phyloP scores from a whole-genome alignment of 306 rosid species.

The Pterocarpus macrocarpus region DNA sequence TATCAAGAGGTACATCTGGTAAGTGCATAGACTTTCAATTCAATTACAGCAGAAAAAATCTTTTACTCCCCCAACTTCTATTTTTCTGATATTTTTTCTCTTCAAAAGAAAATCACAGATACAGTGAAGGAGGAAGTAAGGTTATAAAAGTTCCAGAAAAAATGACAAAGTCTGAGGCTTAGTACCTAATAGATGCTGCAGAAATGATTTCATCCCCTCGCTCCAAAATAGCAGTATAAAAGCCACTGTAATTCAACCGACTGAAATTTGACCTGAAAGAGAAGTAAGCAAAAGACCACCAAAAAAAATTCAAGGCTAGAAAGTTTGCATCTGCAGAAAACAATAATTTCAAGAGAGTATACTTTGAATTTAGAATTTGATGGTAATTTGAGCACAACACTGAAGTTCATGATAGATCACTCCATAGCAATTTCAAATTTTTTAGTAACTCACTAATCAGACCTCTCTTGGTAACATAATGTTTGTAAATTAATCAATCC shows the following conservation, averaged over 20 bases:
- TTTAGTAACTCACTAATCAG: no score
- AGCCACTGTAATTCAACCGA: constrained; percentile 86
- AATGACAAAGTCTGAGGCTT: constrained; percentile 1
- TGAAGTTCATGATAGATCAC: constrained; percentile 2
- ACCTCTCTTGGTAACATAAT: constrained; percentile 5
- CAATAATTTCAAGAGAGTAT: not conserved
- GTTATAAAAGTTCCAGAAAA: constrained; percentile 17
- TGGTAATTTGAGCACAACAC: not conserved
- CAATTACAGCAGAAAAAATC: constrained; percentile 23
- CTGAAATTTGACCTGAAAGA: constrained; percentile 85
- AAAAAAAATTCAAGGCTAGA: constrained; percentile 17
- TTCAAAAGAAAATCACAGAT: constrained; percentile 21
- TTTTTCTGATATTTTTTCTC: not conserved
- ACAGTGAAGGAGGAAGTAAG: not conserved
- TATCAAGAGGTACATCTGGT: not conserved
- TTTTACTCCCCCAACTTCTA: constrained; percentile 19
- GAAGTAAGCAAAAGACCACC: not conserved
- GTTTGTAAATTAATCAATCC: constrained; percentile 16
- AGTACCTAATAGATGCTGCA: constrained; percentile 89
- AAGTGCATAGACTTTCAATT: constrained; percentile 3
- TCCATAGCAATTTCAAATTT: constrained; percentile 30
- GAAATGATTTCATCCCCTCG: constrained; percentile 94
- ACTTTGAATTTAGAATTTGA: not conserved
- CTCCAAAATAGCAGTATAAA: constrained; percentile 94
- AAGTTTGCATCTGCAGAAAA: constrained; percentile 30